A percentile compares a stretch with the other conserved stretches of the same genome.
Conservation (phyloP, 306 rosid species). For the Acacia melanoxylon region DNA sequence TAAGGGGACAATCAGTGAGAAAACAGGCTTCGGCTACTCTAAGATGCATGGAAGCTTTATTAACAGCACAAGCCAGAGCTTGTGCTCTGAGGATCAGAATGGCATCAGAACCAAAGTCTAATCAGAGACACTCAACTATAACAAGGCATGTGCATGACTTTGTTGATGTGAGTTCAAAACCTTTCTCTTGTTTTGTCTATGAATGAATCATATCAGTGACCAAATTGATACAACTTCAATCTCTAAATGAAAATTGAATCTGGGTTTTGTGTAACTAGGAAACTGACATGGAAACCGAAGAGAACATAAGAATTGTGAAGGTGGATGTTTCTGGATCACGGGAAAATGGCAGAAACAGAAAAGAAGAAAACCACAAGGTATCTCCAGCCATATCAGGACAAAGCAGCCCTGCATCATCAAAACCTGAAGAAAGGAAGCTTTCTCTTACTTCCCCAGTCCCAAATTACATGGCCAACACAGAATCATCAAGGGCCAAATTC, state of each 20-base stretch:
- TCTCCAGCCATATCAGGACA: constrained; percentile 75
- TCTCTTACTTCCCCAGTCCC: constrained; percentile 74
- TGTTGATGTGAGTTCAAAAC: constrained; percentile 55
- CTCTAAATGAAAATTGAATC: neutral
- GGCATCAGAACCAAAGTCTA: constrained; percentile 45
- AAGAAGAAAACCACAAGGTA: constrained; percentile 53
- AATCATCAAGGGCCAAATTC: constrained; percentile 84
- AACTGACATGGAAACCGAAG: constrained; percentile 61
- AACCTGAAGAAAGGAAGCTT: constrained; percentile 47
- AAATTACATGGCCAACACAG: constrained; percentile 91
- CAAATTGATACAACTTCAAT: neutral
- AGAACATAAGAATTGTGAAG: constrained; percentile 89
- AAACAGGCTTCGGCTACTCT: constrained; percentile 74
- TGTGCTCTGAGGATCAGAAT: constrained; percentile 66
- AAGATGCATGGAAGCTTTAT: constrained; percentile 87
- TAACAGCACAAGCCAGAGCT: constrained; percentile 88
- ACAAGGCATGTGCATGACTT: constrained; percentile 33
- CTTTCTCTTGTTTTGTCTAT: neutral
- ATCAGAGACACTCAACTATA: constrained; percentile 46
- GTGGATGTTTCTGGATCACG: constrained; percentile 72
- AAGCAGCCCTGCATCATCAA: constrained; percentile 73
- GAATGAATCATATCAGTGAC: neutral
- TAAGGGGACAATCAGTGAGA: constrained; percentile 88
- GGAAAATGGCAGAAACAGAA: constrained; percentile 46
- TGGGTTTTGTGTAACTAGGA: constrained; percentile 45